Percentiles rank a stretch among this genome's conserved stretches.
phyloP scores from a whole-genome alignment of 2,329 filamentous ascomycete genomes.

The Pseudogymnoascus sp. region DNA sequence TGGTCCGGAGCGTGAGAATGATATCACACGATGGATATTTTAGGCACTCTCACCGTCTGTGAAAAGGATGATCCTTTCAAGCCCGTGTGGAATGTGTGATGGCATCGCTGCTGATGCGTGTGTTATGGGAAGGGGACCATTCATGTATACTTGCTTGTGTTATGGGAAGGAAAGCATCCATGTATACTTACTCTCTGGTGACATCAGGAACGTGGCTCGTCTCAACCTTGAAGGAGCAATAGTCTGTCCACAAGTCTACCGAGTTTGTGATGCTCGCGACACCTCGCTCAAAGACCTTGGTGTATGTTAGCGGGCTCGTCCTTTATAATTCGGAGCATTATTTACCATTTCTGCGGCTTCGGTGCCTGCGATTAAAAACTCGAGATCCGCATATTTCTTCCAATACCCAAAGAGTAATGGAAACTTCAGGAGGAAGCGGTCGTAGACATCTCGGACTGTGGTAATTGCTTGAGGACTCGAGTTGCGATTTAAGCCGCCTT shows the following conservation, averaged over 20 bases:
- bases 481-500: constrained; percentile 92
- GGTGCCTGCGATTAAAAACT: constrained; percentile 93
- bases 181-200: constrained; percentile 97
- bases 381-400: constrained; percentile 98
- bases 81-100: constrained; percentile 21
- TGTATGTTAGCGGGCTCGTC: constrained; percentile 21
- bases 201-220: constrained; percentile 90
- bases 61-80: constrained; percentile 37
- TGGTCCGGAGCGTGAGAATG: constrained; percentile 60
- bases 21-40: constrained; percentile 49
- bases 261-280: constrained; percentile 89
- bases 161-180: constrained; percentile 61
- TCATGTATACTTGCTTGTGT: constrained; percentile 65
- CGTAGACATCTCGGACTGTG: constrained; percentile 78
- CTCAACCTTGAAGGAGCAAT: constrained; percentile 96
- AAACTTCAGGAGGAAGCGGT: constrained; percentile 89
- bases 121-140: constrained; percentile 61
- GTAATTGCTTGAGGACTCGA: constrained; percentile 90
- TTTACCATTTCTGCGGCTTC: constrained; percentile 94
- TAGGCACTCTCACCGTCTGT: constrained; percentile 66
- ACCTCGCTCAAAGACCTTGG: constrained; percentile 86
- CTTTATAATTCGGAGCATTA: constrained; percentile 10
- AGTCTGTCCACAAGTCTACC: constrained; percentile 94
- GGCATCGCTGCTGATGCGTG: constrained; percentile 35
- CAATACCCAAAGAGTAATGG: constrained; percentile 96